These are phyloP conservation scores for Alnus glutinosa DNA, from an alignment of 306 rosid genomes.

Conservation along the genomic window DNA sequence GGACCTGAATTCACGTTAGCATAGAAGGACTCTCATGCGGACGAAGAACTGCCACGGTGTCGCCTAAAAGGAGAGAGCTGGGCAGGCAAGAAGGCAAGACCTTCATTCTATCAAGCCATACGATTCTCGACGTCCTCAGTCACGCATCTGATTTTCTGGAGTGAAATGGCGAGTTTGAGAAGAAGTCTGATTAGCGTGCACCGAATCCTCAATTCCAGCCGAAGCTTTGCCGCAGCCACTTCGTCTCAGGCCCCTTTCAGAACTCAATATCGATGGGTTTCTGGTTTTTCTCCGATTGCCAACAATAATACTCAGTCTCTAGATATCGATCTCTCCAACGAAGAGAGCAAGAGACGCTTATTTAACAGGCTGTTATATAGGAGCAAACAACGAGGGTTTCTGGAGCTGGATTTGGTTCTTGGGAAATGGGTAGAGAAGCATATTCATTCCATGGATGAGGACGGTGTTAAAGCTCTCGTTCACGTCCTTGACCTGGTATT, in stretches of 20 bases:
- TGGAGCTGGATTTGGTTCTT: conserved; percentile 84
- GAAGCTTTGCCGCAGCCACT: conserved; percentile 23
- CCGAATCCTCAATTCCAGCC: conserved; percentile 37
- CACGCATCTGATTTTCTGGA: background rate
- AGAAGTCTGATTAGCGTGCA: conserved; percentile 30
- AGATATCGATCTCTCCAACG: conserved; percentile 62
- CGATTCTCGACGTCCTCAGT: too few relatives aligned
- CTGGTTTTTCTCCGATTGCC: conserved; percentile 38
- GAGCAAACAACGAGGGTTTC: conserved; percentile 89
- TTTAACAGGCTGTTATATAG: conserved; percentile 74
- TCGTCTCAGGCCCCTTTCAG: conserved; percentile 29
- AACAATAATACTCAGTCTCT: conserved; percentile 19
- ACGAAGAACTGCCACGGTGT: too few relatives aligned
- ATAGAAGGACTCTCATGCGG: too few relatives aligned
- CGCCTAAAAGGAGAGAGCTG: too few relatives aligned
- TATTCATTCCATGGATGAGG: conserved; percentile 69
- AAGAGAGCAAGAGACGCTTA: conserved; percentile 74
- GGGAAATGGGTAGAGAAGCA: conserved; percentile 94
- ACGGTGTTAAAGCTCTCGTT: conserved; percentile 56
- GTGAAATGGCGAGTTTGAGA: conserved; percentile 50
- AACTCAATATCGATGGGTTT: conserved; percentile 23
- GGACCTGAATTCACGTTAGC: too few relatives aligned
- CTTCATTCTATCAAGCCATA: too few relatives aligned
- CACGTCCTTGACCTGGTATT: conserved; percentile 75
- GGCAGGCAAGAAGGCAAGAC: too few relatives aligned